These are phyloP conservation scores for Penicillium crustosum DNA, from an alignment of 2,329 filamentous ascomycete species.

Conservation along the genomic window DNA sequence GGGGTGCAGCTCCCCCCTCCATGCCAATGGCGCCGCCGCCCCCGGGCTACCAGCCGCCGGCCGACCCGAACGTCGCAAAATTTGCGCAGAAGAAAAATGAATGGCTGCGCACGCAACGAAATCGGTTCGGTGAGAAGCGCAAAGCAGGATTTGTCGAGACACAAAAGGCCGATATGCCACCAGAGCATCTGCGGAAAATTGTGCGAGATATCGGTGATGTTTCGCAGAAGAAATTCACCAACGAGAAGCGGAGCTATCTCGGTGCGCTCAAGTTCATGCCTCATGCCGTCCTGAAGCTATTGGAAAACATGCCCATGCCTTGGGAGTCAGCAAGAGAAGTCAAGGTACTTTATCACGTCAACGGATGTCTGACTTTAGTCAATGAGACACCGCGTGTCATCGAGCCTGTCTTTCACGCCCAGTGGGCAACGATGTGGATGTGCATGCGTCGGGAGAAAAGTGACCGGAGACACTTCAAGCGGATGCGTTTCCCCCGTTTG, in stretches of 20 bases:
- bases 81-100: constrained; percentile 99
- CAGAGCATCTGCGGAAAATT: constrained; percentile 96
- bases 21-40: constrained; percentile 70
- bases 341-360: constrained; percentile 97
- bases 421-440: constrained; percentile 99
- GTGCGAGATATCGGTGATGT: constrained; percentile 98
- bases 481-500: constrained; percentile 98
- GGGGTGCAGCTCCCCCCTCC: constrained; percentile 56
- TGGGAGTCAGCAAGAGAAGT: constrained; percentile 97
- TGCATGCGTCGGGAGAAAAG: constrained; percentile 98
- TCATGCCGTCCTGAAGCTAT: constrained; percentile 90
- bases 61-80: constrained; percentile 84
- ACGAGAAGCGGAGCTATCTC: constrained; percentile 95
- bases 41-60: constrained; percentile 76
- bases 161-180: constrained; percentile 97
- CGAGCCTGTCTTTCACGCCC: constrained; percentile 94
- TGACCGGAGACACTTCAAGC: constrained; percentile 92
- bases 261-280: constrained; percentile 99
- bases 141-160: constrained; percentile 96
- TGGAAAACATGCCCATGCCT: constrained; percentile 99
- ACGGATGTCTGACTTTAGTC: constrained; percentile 92
- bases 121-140: constrained; percentile 93
- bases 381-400: constrained; percentile 97
- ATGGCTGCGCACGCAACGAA: constrained; percentile 89
- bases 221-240: constrained; percentile 98